Evolutionary conservation across 148 eudicot genomes (phyloP).

Genomic region (Rhododendron ferrugineum): DNA sequence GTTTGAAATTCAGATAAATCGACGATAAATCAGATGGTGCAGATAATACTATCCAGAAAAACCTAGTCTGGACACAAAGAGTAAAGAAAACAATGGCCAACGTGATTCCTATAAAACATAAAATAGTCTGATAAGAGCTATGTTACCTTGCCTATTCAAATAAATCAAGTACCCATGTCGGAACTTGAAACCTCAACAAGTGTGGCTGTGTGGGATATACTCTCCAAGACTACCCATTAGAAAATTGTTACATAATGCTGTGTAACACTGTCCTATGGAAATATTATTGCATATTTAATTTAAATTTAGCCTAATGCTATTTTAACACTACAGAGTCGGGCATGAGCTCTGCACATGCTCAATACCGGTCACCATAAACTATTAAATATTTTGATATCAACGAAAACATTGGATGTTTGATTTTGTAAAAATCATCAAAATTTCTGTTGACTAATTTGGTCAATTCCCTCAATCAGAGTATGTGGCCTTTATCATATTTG

Average conservation of each 20-base stretch:
- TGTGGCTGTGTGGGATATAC: not conserved
- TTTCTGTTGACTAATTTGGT: not conserved
- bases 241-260: not conserved
- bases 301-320: not conserved
- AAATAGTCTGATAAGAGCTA: not conserved
- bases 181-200: not conserved
- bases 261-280: not conserved
- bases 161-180: not conserved
- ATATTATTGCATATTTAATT: not conserved
- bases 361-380: not conserved
- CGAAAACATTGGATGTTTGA: not conserved
- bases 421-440: not conserved
- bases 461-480: not conserved
- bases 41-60: not conserved
- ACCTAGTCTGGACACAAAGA: not conserved
- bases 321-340: not conserved
- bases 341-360: not conserved
- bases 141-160: not conserved
- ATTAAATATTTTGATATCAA: not conserved
- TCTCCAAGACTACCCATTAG: not conserved
- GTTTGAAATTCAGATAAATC: slow-evolving; percentile 5
- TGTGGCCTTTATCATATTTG: not conserved
- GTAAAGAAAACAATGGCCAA: slow-evolving; percentile 2
- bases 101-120: not conserved
- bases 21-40: not conserved